Conservation (phyloP, 2,329 filamentous ascomycete species). For the Ophioceras dolichostomum region DNA sequence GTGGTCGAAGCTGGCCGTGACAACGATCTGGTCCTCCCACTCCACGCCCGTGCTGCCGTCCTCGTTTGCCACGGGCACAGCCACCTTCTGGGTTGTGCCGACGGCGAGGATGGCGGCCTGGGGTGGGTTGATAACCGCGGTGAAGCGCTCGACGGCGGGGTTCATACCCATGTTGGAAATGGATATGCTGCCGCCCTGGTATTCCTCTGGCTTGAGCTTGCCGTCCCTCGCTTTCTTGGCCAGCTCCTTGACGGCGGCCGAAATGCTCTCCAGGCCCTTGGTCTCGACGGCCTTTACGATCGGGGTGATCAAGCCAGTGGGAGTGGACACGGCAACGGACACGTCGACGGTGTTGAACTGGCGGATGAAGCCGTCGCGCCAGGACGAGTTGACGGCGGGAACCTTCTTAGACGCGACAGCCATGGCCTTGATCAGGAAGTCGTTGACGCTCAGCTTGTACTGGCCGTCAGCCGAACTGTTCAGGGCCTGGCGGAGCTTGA, state of each 20-base stretch:
- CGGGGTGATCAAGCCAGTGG: constrained; percentile 88
- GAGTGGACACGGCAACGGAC: constrained; percentile 89
- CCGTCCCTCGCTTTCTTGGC: constrained; percentile 91
- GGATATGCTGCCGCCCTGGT: constrained; percentile 97
- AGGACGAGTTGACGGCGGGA: constrained; percentile 89
- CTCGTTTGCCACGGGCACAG: constrained; percentile 73
- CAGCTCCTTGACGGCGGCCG: constrained; percentile 82
- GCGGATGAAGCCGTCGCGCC: constrained; percentile 82
- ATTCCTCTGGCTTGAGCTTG: constrained; percentile 99
- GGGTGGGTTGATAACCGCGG: constrained; percentile 96
- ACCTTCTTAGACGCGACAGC: constrained; percentile 84
- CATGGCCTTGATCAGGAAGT: constrained; percentile 97
- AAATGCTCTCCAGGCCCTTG: constrained; percentile 82
- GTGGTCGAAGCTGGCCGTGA: constrained; percentile 96
- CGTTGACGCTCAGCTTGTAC: constrained; percentile 99
- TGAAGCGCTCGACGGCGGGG: constrained; percentile 88
- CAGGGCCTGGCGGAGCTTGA: constrained; percentile 89
- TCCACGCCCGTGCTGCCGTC: constrained; percentile 64
- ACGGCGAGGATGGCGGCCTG: constrained; percentile 93
- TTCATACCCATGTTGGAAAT: constrained; percentile 99
- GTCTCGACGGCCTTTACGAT: constrained; percentile 85
- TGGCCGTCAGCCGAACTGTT: constrained; percentile 81
- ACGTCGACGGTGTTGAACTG: constrained; percentile 91
- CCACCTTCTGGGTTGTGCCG: constrained; percentile 91
- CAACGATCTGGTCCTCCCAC: constrained; percentile 95